These are phyloP conservation scores for Termitomyces sp. DNA, from an alignment of 768 basidiomycete genomes.

Conservation along the genomic window DNA sequence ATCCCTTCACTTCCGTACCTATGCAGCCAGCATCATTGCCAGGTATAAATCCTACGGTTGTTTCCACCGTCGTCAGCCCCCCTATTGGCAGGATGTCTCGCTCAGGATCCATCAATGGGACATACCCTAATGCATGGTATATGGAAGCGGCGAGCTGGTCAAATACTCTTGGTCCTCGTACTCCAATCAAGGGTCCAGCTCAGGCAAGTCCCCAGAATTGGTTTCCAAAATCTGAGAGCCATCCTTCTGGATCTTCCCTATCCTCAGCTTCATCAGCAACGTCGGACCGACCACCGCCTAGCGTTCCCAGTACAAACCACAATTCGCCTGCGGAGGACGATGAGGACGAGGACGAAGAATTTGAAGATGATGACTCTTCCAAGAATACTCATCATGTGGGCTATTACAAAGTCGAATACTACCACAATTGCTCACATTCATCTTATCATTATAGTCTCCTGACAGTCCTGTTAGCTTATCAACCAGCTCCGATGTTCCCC, in stretches of 20 bases:
- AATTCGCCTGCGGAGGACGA: constrained; percentile 44
- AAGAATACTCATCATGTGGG: constrained; percentile 16
- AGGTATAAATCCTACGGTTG: constrained; percentile 9
- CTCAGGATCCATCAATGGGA: constrained; percentile 50
- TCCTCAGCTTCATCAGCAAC: constrained; percentile 21
- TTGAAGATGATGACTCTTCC: constrained; percentile 23
- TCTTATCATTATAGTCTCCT: constrained; percentile 17
- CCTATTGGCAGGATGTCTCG: constrained; percentile 52
- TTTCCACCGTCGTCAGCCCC: constrained; percentile 22
- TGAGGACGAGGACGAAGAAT: constrained; percentile 35
- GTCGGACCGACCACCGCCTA: constrained; percentile 21
- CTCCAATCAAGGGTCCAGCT: background rate
- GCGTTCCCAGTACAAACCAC: constrained; percentile 26
- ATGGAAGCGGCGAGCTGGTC: constrained; percentile 23
- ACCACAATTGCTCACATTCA: constrained; percentile 1
- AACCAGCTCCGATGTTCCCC: constrained; percentile 54
- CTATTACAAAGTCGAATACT: background rate
- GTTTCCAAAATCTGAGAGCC: constrained; percentile 16
- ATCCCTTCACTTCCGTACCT: constrained; percentile 15
- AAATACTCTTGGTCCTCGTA: constrained; percentile 4
- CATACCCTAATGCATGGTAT: constrained; percentile 33
- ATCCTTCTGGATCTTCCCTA: constrained; percentile 13
- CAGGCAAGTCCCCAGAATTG: constrained; percentile 11
- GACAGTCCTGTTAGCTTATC: constrained; percentile 25
- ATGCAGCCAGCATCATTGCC: constrained; percentile 18